Evolutionary conservation across 2,329 filamentous ascomycete genomes (phyloP).

Genomic region (Ceratocystis huliohia): DNA sequence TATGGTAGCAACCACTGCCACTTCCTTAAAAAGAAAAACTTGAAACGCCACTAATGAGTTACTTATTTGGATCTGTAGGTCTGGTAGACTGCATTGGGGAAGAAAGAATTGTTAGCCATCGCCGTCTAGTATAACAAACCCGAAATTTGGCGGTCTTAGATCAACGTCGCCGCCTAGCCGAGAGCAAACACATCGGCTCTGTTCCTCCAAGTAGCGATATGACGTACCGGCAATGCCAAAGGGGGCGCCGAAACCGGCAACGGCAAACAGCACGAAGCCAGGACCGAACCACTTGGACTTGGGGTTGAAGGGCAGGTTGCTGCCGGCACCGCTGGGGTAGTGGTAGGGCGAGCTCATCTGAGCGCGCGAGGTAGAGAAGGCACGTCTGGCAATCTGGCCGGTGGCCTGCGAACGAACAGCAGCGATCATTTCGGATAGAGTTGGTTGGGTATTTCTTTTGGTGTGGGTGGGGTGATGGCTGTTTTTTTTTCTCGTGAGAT

Average conservation of each 20-base stretch:
- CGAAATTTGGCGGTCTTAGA: background rate
- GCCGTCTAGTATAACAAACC: background rate
- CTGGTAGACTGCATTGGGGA: constrained; percentile 35
- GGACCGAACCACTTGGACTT: constrained; percentile 72
- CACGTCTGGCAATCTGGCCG: constrained; percentile 63
- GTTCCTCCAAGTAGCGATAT: background rate
- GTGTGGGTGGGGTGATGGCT: constrained; percentile 29
- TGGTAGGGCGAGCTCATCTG: constrained; percentile 88
- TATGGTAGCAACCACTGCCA: constrained; percentile 8
- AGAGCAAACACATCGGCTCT: background rate
- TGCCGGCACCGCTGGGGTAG: constrained; percentile 90
- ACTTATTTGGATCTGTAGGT: constrained; percentile 34
- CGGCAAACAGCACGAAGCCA: constrained; percentile 65
- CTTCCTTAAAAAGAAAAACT: background rate
- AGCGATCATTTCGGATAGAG: constrained; percentile 61
- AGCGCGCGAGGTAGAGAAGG: constrained; percentile 81
- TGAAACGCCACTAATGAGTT: background rate
- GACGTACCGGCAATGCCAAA: constrained; percentile 51
- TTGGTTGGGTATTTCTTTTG: background rate
- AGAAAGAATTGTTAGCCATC: background rate
- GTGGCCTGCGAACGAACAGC: constrained; percentile 48
- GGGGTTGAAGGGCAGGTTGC: constrained; percentile 96
- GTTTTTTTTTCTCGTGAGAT: background rate
- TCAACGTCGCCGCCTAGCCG: background rate
- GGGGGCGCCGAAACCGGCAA: constrained; percentile 45